Conservation (phyloP, 495 filamentous ascomycete genomes). For the Neurospora africana region DNA sequence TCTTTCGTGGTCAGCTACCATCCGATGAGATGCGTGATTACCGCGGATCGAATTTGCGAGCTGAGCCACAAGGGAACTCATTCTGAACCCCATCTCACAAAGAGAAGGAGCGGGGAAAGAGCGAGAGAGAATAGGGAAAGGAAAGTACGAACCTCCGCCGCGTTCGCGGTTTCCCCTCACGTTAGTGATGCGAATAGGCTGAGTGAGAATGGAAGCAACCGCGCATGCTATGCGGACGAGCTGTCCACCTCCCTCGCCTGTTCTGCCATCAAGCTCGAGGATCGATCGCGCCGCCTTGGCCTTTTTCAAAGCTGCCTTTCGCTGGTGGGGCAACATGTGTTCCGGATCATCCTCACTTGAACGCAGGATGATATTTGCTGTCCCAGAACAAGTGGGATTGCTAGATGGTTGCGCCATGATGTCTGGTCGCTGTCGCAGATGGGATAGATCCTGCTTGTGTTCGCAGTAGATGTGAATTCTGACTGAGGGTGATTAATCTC, state of each 20-base stretch:
- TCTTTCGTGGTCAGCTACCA: not conserved
- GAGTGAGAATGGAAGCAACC: constrained; percentile 55
- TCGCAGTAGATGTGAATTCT: not conserved
- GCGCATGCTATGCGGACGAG: constrained; percentile 62
- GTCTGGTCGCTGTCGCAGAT: not conserved
- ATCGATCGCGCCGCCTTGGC: constrained; percentile 6
- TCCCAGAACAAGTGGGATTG: not conserved
- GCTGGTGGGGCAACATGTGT: not conserved
- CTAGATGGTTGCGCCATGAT: not conserved
- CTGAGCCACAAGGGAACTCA: not conserved
- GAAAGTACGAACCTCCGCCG: constrained; percentile 26
- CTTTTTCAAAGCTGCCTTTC: constrained; percentile 8
- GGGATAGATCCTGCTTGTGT: not conserved
- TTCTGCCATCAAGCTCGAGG: constrained; percentile 51
- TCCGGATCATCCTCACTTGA: not conserved
- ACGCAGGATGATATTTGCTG: not conserved
- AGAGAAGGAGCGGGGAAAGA: not conserved
- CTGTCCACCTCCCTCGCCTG: constrained; percentile 80
- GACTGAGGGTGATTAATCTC: not conserved
- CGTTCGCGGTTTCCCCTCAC: constrained; percentile 58
- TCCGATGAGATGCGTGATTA: not conserved
- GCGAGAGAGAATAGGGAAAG: constrained; percentile 5
- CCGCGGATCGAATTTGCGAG: not conserved
- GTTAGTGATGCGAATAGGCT: constrained; percentile 53
- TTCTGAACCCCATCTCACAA: not conserved